A percentile compares a stretch with the other conserved stretches of the same genome.
Conservation (phyloP, 202 grass and related monocot genomes). For the Eragrostis tef region DNA sequence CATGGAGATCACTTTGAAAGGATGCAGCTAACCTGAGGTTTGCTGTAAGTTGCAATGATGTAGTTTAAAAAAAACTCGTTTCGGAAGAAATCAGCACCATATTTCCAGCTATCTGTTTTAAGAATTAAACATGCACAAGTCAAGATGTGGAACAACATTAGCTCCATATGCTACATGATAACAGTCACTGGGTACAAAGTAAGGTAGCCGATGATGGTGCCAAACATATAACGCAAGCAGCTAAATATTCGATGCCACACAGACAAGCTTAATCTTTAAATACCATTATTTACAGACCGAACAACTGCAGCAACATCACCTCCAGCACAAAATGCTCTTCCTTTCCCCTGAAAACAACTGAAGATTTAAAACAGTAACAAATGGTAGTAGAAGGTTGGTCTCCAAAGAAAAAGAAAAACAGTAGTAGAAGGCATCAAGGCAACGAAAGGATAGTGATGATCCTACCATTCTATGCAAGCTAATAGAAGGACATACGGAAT, state of each 20-base stretch:
- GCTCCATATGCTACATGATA: constrained; percentile 37
- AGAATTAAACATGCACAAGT: constrained; percentile 31
- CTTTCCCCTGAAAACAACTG: constrained; percentile 73
- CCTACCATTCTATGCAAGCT: constrained; percentile 26
- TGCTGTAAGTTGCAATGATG: constrained; percentile 81
- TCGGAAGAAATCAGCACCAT: constrained; percentile 76
- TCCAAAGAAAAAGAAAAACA: too few species aligned
- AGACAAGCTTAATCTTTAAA: constrained; percentile 19
- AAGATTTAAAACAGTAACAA: not conserved
- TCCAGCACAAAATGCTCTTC: constrained; percentile 98
- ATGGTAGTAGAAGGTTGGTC: not conserved
- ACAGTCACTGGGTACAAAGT: not conserved
- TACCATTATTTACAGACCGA: constrained; percentile 67
- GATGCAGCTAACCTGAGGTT: constrained; percentile 71
- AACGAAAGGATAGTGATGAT: constrained; percentile 14
- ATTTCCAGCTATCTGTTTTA: constrained; percentile 76
- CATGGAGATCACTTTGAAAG: constrained; percentile 31
- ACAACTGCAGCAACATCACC: constrained; percentile 81
- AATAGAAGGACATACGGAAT: constrained; percentile 30
- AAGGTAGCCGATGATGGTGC: constrained; percentile 1
- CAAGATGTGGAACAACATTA: constrained; percentile 29
- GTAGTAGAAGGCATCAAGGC: constrained; percentile 2
- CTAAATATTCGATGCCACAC: constrained; percentile 1
- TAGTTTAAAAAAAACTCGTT: constrained; percentile 86
- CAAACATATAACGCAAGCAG: constrained; percentile 31